Evolutionary conservation across 305 asterid genomes (phyloP).

Genomic region (Rubia occidens): DNA sequence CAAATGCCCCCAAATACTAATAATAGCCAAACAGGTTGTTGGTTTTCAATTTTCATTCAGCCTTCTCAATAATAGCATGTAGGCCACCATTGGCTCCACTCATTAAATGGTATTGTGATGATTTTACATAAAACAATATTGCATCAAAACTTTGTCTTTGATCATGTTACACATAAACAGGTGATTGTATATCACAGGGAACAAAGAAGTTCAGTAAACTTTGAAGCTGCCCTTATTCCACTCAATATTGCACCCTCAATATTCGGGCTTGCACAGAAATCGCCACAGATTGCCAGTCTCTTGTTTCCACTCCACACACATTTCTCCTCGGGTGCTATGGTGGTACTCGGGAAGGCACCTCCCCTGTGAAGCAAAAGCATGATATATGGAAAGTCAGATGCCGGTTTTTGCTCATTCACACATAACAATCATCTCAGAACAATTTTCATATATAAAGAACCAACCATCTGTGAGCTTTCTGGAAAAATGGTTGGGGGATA

Average conservation of each 20-base stretch:
- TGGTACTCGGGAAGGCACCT: constrained; percentile 61
- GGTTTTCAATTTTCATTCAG: not conserved
- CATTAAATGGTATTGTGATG: not conserved
- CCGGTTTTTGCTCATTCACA: not conserved
- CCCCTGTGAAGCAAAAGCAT: constrained; percentile 44
- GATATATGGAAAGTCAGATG: not conserved
- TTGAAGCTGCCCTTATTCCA: constrained; percentile 67
- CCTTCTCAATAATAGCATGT: not conserved
- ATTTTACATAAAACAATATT: not conserved
- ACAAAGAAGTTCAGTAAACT: constrained; percentile 33
- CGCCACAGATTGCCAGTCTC: constrained; percentile 70
- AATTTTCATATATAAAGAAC: constrained; percentile 14
- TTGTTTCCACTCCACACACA: constrained; percentile 57
- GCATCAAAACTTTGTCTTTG: not conserved
- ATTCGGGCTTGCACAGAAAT: constrained; percentile 60
- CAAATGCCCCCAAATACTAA: not conserved
- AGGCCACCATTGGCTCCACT: constrained; percentile 2
- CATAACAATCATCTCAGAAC: not conserved
- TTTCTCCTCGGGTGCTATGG: constrained; percentile 52
- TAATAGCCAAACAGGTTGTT: not conserved
- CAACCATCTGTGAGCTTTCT: constrained; percentile 87
- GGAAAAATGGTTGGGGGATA: constrained; percentile 53
- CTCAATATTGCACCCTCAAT: constrained; percentile 79
- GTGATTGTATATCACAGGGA: constrained; percentile 9
- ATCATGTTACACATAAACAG: not conserved